These are phyloP conservation scores for Malassezia equina DNA, from an alignment of 1,284 basidiomycete species.

Conservation along the genomic window DNA sequence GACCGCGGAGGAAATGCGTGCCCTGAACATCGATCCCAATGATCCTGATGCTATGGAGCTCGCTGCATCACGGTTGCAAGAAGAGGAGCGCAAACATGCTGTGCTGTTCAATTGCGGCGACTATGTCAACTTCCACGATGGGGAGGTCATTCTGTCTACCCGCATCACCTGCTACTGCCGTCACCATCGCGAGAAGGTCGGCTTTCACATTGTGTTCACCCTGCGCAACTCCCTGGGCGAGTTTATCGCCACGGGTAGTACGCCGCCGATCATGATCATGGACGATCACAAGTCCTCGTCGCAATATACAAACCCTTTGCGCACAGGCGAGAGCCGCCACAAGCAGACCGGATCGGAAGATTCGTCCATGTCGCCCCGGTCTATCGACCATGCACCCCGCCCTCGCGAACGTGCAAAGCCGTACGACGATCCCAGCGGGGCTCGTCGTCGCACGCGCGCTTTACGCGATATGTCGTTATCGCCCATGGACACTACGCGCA, in stretches of 20 bases:
- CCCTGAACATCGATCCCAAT: conserved; percentile 32
- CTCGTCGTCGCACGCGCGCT: conserved; percentile 18
- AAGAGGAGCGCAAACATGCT: conserved; percentile 44
- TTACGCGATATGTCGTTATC: neutral
- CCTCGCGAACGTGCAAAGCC: conserved; percentile 30
- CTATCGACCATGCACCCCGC: conserved; percentile 4
- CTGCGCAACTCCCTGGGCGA: conserved; percentile 72
- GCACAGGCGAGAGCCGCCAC: neutral
- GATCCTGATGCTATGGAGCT: conserved; percentile 28
- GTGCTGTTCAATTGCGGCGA: conserved; percentile 79
- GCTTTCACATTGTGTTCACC: conserved; percentile 82
- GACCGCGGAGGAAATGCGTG: conserved; percentile 36
- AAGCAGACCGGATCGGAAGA: neutral
- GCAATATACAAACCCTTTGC: neutral
- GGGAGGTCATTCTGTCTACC: conserved; percentile 77
- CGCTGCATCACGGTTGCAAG: conserved; percentile 30
- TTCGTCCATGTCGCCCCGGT: conserved; percentile 14
- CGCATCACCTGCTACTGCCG: conserved; percentile 98
- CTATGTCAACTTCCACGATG: conserved; percentile 76
- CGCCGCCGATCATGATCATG: conserved; percentile 83
- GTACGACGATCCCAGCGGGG: conserved; percentile 23
- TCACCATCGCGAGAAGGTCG: conserved; percentile 92
- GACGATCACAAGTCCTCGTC: conserved; percentile 75
- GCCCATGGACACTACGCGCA: neutral
- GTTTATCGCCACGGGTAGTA: conserved; percentile 70